phyloP scores from a whole-genome alignment of 257 asterid genomes.

The Mitragyna speciosa region DNA sequence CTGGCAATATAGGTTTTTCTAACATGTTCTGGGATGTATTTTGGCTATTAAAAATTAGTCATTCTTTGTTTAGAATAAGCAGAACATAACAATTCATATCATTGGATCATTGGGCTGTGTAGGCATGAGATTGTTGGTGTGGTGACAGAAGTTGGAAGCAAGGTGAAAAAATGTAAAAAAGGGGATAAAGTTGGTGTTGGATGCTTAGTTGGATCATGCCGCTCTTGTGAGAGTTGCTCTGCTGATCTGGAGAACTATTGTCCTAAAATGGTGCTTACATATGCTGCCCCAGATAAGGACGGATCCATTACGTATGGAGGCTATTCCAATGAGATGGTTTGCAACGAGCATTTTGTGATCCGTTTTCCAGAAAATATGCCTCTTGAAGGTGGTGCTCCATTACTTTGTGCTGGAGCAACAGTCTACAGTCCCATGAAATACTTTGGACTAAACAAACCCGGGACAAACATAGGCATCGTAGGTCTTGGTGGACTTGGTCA shows the following conservation, averaged over 20 bases:
- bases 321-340: slow-evolving; percentile 42
- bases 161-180: slow-evolving; percentile 22
- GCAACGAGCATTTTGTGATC: slow-evolving; percentile 36
- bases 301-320: slow-evolving; percentile 50
- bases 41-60: background rate
- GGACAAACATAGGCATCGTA: slow-evolving; percentile 38
- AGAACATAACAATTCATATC: too few species aligned
- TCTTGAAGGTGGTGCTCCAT: too few species aligned
- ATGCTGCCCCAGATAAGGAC: slow-evolving; percentile 21
- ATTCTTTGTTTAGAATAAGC: background rate
- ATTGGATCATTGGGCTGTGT: background rate
- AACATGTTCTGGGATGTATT: background rate
- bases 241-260: slow-evolving; percentile 40
- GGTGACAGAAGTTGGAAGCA: slow-evolving; percentile 49
- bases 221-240: slow-evolving; percentile 33
- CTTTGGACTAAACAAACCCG: slow-evolving; percentile 44
- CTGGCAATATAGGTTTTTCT: background rate
- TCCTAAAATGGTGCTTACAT: slow-evolving; percentile 24
- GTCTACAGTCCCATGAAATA: slow-evolving; percentile 45
- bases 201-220: too few species aligned
- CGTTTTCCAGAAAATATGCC: slow-evolving; percentile 42
- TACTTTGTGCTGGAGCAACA: slow-evolving; percentile 49
- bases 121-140: slow-evolving; percentile 48
- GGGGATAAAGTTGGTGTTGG: slow-evolving; percentile 41
- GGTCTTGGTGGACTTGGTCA: slow-evolving; percentile 61